Conservation (phyloP, 2,329 filamentous ascomycete species). For the Aspergillus fumigatiaffinis region DNA sequence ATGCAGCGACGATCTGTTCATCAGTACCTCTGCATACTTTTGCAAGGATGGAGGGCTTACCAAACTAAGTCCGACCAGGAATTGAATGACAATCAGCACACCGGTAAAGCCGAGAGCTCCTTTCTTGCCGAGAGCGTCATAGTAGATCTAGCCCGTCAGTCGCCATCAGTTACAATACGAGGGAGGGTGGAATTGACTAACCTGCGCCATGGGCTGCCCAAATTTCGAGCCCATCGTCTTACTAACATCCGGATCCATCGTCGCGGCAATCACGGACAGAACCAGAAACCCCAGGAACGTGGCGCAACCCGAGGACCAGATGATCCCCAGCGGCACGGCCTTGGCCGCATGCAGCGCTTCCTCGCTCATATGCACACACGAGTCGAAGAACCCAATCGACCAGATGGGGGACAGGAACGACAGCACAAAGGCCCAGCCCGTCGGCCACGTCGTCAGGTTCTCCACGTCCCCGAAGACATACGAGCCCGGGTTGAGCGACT, state of each 20-base stretch:
- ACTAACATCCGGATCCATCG: conserved; percentile 52
- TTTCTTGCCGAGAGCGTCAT: conserved; percentile 56
- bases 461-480: conserved; percentile 57
- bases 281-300: conserved; percentile 57
- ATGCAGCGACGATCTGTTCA: conserved; percentile 50
- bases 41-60: conserved; percentile 10
- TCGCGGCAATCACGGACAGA: conserved; percentile 55
- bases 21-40: not conserved
- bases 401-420: conserved; percentile 61
- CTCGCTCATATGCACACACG: conserved; percentile 58
- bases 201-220: conserved; percentile 57
- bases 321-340: conserved; percentile 57
- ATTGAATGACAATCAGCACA: conserved; percentile 58
- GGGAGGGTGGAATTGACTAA: conserved; percentile 3
- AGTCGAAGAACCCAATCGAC: conserved; percentile 54
- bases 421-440: conserved; percentile 57
- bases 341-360: conserved; percentile 58
- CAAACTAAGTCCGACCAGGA: conserved; percentile 58
- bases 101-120: conserved; percentile 58
- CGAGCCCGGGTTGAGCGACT: conserved; percentile 30
- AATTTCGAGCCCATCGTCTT: conserved; percentile 48
- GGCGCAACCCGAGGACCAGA: conserved; percentile 51
- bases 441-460: conserved; percentile 57
- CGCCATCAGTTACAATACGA: too few species aligned
- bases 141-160: conserved; percentile 48